Percentiles rank a stretch among this genome's conserved stretches.
phyloP scores from a whole-genome alignment of 495 filamentous ascomycete genomes.

The Xylaria cubensis region DNA sequence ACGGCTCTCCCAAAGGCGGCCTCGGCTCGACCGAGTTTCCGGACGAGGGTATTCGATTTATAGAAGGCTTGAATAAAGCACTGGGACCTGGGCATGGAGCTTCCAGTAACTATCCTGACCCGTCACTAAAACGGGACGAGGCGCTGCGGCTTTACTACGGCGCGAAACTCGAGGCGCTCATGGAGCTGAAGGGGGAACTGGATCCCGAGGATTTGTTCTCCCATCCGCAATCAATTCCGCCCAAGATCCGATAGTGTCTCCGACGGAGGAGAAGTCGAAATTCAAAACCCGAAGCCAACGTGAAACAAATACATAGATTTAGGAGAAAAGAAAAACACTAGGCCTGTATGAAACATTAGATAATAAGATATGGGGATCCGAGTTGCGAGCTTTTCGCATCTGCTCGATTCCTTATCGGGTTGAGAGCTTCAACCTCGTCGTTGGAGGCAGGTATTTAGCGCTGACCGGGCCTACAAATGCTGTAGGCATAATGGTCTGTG shows the following conservation, averaged over 20 bases:
- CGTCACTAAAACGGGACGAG: conserved; percentile 49
- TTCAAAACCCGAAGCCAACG: neutral
- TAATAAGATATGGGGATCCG: no score
- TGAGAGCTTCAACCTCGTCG: no score
- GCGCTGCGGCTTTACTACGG: conserved; percentile 59
- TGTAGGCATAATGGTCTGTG: no score
- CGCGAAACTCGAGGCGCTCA: conserved; percentile 39
- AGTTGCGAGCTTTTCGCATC: no score
- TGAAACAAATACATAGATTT: neutral
- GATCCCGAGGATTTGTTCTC: conserved; percentile 59
- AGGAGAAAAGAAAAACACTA: neutral
- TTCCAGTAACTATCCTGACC: conserved; percentile 71
- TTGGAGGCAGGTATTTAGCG: no score
- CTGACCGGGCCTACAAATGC: no score
- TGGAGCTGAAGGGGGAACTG: conserved; percentile 50
- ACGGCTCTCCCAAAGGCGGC: conserved; percentile 44
- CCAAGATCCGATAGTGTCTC: neutral
- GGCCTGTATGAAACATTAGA: neutral
- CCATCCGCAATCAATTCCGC: conserved; percentile 59
- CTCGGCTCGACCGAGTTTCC: conserved; percentile 42
- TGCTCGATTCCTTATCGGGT: no score
- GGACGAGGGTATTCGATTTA: conserved; percentile 43
- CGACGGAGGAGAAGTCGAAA: neutral
- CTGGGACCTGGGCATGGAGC: conserved; percentile 49
- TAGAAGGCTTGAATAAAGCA: conserved; percentile 48